Conservation (phyloP, 2,329 filamentous ascomycete species). For the Madurella mycetomatis region DNA sequence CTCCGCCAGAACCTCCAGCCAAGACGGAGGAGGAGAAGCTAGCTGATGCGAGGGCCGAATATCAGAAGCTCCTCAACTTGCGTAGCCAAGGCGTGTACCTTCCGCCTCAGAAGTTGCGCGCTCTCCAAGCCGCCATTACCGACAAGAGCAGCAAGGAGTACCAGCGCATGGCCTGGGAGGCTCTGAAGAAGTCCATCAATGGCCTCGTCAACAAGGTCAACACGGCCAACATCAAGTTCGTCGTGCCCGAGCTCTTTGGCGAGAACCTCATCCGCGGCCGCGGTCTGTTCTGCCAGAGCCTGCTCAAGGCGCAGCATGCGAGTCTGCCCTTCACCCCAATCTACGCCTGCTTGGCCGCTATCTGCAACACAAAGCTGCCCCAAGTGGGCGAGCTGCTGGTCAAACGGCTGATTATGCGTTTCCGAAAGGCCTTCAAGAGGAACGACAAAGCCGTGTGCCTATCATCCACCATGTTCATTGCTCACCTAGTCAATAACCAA, state of each 20-base stretch:
- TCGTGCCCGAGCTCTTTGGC: slow-evolving; percentile 90
- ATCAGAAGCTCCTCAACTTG: slow-evolving; percentile 86
- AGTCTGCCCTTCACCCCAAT: slow-evolving; percentile 95
- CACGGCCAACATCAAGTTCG: slow-evolving; percentile 94
- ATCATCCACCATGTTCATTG: slow-evolving; percentile 89
- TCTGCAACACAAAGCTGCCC: slow-evolving; percentile 95
- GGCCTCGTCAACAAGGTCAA: slow-evolving; percentile 99
- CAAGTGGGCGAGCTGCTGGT: slow-evolving; percentile 89
- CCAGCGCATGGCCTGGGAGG: slow-evolving; percentile 98
- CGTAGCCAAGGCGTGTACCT: slow-evolving; percentile 96
- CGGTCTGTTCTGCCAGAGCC: slow-evolving; percentile 88
- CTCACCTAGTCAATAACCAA: slow-evolving; percentile 93
- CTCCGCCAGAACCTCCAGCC: slow-evolving; percentile 39
- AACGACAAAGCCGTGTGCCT: slow-evolving; percentile 97
- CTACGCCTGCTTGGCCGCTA: slow-evolving; percentile 90
- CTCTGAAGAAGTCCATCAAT: slow-evolving; percentile 97
- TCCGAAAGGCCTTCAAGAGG: slow-evolving; percentile 89
- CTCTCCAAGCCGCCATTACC: slow-evolving; percentile 92
- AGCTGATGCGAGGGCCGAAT: slow-evolving; percentile 83
- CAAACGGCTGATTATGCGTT: slow-evolving; percentile 81
- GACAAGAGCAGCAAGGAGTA: slow-evolving; percentile 96
- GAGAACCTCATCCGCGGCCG: slow-evolving; percentile 91
- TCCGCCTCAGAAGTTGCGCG: slow-evolving; percentile 82
- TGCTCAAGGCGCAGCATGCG: slow-evolving; percentile 97
- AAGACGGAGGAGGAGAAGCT: slow-evolving; percentile 78